Percentiles rank a stretch among this genome's conserved stretches.
phyloP scores from a whole-genome alignment of 2,329 filamentous ascomycete genomes.

The Amauroascus niger region DNA sequence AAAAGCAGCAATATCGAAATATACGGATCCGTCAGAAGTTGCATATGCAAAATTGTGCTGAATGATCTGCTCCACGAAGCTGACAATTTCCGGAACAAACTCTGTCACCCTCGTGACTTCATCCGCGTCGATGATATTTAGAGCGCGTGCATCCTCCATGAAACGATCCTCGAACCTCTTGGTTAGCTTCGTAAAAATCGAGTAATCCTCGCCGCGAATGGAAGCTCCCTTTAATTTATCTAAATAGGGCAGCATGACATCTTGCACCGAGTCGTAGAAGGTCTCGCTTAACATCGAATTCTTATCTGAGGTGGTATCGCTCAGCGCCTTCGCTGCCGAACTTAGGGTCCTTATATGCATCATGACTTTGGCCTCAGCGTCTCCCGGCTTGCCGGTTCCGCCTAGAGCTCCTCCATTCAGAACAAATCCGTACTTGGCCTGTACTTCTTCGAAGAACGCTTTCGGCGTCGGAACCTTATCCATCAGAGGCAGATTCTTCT shows the following conservation, averaged over 20 bases:
- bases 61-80: conserved; percentile 73
- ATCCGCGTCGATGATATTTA: conserved; percentile 78
- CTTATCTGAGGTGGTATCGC: conserved; percentile 21
- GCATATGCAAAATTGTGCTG: conserved; percentile 77
- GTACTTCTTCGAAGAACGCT: conserved; percentile 40
- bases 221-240: conserved; percentile 52
- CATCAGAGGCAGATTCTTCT: conserved; percentile 57
- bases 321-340: conserved; percentile 42
- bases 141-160: conserved; percentile 71
- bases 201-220: conserved; percentile 52
- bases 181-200: conserved; percentile 81
- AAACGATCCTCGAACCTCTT: conserved; percentile 80
- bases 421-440: conserved; percentile 46
- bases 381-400: conserved; percentile 50
- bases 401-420: conserved; percentile 47
- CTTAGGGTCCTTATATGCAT: conserved; percentile 67
- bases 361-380: conserved; percentile 77
- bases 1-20: conserved; percentile 84
- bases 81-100: conserved; percentile 76
- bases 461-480: conserved; percentile 37
- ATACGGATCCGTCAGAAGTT: conserved; percentile 70
- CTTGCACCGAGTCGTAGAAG: conserved; percentile 52
- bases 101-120: conserved; percentile 84
- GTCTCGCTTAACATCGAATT: conserved; percentile 28
- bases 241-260: conserved; percentile 71